Conservation (phyloP, 2,329 filamentous ascomycete genomes). For the Colletotrichum sp. region DNA sequence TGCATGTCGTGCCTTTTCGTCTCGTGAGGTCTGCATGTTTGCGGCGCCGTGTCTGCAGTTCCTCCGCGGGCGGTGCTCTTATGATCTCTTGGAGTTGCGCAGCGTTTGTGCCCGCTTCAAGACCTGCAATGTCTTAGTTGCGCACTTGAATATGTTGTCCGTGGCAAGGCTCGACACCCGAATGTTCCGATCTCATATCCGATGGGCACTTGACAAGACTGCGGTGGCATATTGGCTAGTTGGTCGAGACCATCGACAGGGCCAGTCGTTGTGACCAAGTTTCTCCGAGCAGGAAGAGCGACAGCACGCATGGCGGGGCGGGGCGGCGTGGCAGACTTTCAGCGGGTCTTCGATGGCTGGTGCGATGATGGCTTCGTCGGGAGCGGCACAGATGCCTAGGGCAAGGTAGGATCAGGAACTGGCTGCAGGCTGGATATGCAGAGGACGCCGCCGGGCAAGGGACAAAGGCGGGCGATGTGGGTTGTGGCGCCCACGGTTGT, state of each 20-base stretch:
- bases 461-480: background rate
- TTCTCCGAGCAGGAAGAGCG: background rate
- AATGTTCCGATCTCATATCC: background rate
- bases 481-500: background rate
- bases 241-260: background rate
- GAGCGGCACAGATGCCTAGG: conserved; percentile 4
- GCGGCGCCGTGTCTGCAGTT: background rate
- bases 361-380: background rate
- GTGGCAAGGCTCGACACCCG: background rate
- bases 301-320: background rate
- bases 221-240: background rate
- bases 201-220: background rate
- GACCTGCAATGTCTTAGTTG: background rate
- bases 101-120: background rate
- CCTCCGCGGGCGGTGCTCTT: background rate
- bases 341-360: background rate
- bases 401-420: background rate
- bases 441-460: background rate
- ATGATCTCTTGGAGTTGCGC: background rate
- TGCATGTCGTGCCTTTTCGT: background rate
- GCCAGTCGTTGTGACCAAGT: background rate
- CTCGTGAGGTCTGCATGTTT: background rate
- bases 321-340: conserved; percentile 1
- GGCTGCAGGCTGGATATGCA: background rate
- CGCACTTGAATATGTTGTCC: background rate